phyloP scores from a whole-genome alignment of 768 basidiomycete species.

The Cystofilobasidium capitatum region DNA sequence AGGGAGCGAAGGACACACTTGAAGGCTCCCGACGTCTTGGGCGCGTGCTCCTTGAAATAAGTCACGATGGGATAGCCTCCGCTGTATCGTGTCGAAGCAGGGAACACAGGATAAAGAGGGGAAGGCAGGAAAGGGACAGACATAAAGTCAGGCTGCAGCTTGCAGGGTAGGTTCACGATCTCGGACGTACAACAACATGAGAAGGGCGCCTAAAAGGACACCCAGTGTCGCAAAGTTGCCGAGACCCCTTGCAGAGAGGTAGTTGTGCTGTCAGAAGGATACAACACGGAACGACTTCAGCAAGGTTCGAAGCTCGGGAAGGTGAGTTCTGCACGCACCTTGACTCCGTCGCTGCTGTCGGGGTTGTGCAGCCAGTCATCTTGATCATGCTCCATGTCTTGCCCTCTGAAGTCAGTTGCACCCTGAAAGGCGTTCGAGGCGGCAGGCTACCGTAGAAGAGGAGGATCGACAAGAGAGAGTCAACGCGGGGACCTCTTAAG shows the following conservation, averaged over 20 bases:
- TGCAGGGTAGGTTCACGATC: not conserved
- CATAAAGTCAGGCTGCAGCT: not conserved
- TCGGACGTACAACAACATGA: slow-evolving; percentile 49
- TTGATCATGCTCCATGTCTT: slow-evolving; percentile 32
- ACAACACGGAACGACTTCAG: too few relatives aligned
- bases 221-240: slow-evolving; percentile 48
- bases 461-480: not conserved
- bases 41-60: slow-evolving; percentile 41
- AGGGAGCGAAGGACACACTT: slow-evolving; percentile 49
- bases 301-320: too few relatives aligned
- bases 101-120: too few relatives aligned
- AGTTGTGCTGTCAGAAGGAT: not conserved
- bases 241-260: not conserved
- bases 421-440: not conserved
- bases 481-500: not conserved
- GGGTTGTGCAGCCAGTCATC: slow-evolving; percentile 39
- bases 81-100: slow-evolving; percentile 16
- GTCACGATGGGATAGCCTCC: slow-evolving; percentile 78
- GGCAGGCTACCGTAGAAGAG: too few relatives aligned
- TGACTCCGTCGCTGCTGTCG: not conserved
- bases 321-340: not conserved
- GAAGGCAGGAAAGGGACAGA: not conserved
- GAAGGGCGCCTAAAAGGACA: slow-evolving; percentile 46
- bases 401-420: not conserved
- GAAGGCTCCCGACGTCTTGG: slow-evolving; percentile 47